Conservation (phyloP, 441 rosid species). For the Geranium incanum region DNA sequence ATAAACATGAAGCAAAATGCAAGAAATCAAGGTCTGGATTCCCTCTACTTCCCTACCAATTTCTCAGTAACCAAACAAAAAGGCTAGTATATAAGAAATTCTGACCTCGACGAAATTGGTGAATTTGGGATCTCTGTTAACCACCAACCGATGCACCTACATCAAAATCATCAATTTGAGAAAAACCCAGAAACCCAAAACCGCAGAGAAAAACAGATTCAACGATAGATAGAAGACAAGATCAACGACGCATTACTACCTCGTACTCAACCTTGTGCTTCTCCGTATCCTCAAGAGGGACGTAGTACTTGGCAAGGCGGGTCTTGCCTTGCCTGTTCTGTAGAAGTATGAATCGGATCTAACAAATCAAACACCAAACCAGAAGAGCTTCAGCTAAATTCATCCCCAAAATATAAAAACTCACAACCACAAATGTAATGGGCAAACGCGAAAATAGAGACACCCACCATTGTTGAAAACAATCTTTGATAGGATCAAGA, state of each 20-base stretch:
- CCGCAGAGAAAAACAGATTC: neutral
- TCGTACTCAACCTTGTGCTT: slow-evolving; percentile 98
- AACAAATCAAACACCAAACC: slow-evolving; percentile 19
- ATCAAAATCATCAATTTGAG: neutral
- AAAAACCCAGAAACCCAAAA: neutral
- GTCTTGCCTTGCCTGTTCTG: slow-evolving; percentile 99
- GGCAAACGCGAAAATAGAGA: neutral
- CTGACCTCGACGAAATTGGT: slow-evolving; percentile 94
- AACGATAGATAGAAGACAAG: neutral
- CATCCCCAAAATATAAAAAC: neutral
- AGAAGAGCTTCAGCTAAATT: slow-evolving; percentile 11
- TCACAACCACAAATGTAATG: neutral
- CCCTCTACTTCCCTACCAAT: neutral
- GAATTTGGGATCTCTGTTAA: slow-evolving; percentile 88
- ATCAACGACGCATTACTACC: slow-evolving; percentile 28
- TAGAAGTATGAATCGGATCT: slow-evolving; percentile 96
- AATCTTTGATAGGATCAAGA: neutral
- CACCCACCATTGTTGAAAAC: neutral
- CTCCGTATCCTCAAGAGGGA: slow-evolving; percentile 95
- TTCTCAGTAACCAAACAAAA: neutral
- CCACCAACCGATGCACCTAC: slow-evolving; percentile 94
- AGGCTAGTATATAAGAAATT: neutral
- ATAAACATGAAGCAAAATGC: neutral
- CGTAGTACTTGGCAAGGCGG: slow-evolving; percentile 96
- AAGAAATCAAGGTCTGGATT: neutral